Evolutionary conservation across 2,329 filamentous ascomycete genomes (phyloP).

Genomic region (Curvularia verruculosa): DNA sequence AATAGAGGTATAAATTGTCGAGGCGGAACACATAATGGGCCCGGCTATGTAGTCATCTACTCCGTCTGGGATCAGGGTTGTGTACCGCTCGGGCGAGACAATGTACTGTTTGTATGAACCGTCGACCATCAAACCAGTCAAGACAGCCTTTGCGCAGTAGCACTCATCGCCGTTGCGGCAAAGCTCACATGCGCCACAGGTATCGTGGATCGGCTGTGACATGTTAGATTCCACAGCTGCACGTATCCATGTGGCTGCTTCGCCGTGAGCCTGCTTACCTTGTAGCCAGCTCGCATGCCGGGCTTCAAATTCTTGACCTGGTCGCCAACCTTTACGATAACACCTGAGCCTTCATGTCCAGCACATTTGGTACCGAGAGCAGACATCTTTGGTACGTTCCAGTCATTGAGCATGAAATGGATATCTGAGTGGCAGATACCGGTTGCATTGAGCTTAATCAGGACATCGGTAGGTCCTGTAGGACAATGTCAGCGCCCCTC

Average conservation of each 20-base stretch:
- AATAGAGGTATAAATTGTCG: constrained; percentile 64
- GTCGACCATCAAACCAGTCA: constrained; percentile 53
- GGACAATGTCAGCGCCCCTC: constrained; percentile 4
- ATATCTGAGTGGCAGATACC: constrained; percentile 65
- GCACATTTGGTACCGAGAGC: constrained; percentile 54
- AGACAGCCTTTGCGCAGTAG: constrained; percentile 56
- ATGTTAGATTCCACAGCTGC: constrained; percentile 8
- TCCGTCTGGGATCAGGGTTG: constrained; percentile 61
- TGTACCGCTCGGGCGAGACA: constrained; percentile 61
- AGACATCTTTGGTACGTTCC: constrained; percentile 51
- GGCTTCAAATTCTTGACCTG: constrained; percentile 58
- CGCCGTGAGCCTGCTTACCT: constrained; percentile 31
- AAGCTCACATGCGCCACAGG: constrained; percentile 49
- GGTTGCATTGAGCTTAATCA: constrained; percentile 64
- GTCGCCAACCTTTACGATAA: constrained; percentile 62
- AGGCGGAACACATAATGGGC: constrained; percentile 66
- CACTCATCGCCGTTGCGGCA: constrained; percentile 62
- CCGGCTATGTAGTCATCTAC: constrained; percentile 63
- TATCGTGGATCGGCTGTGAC: constrained; percentile 34
- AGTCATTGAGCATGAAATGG: constrained; percentile 63
- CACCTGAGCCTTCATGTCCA: constrained; percentile 64
- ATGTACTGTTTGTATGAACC: constrained; percentile 67
- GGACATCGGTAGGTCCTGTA: constrained; percentile 59
- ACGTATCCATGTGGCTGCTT: background rate
- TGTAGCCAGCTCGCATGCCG: constrained; percentile 45